Evolutionary conservation across 1,284 basidiomycete species (phyloP), one percentile per base, ranked within the genome.

Genomic region (Sphagnurus paluster): DNA sequence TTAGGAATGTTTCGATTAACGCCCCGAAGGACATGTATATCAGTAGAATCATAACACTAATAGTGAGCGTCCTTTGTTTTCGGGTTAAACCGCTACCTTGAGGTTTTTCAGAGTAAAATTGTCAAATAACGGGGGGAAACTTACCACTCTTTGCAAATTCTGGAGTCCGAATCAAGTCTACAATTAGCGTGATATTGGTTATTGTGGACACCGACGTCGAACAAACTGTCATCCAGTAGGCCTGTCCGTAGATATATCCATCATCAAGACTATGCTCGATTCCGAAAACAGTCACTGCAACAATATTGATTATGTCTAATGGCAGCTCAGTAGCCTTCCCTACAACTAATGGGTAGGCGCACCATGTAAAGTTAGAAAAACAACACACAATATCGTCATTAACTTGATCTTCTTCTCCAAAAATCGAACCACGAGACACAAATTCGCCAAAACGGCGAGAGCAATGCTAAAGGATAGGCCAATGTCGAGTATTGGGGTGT

Each of bases 161-260:
- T 0, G 77, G 73, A 0, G 83, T 90, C 11, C 62, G 65, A 4
- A 77, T 44, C 32, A 80, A 68, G 56, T 93, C 90, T 43, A 74
- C 62, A 8, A 89, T 71, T 2, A 94, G 69, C 0, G 83, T 87
- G 35, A 84, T 51, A 54, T 90, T 93, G 9, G 84, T 87, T 42
- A 83, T 64, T 0, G 78, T 66, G 0, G 87, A 87, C 0, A 78
- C 79, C 10, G 81, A 70, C 0, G 90, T 93, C 0, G 87, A 87
- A 54, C 87, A 90, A 6, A 90, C 69, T 0, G 84, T 88, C 67
- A 89, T 78, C 90, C 89, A 94, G 60, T 84, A 93, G 0, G 88
- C 75, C 57, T 87, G 77, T 1, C 82, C 77, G 48, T 82, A 86
- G 1, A 84, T 83, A 63, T 85, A 88, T 0, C 81, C 86, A 43